Base-by-base conservation (phyloP, 1,284 basidiomycete genomes). In the Cronartium ribicola region DNA sequence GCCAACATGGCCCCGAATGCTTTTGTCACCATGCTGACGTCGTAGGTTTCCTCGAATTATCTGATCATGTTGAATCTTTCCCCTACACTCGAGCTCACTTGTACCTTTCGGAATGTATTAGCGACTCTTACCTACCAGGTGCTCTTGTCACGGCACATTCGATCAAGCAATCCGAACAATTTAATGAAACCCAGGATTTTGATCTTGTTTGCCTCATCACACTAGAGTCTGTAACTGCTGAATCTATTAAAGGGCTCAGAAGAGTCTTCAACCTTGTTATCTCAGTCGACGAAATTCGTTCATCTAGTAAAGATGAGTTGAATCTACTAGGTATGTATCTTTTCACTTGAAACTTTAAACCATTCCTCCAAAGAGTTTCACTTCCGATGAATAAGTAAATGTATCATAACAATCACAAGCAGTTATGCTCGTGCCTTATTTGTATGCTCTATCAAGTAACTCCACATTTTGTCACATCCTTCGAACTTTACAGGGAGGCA, bases 181-280 rank as follows among this genome's bases (percentile, higher is more conserved):
- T 80, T 65, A 81, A 83, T 37, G 87, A 87, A 59, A 79, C 81
- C 44, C 82, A 85, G 64, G 78, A 78, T 22, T 94, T 91, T 79
- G 86, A 94, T 79, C 90, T 90, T n/a, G 88, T 94, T 76, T 96
- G 92, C 82, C 84, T 98, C 62, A 91, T 95, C 77, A 95, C 94
- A 5, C 94, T 95, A 66, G 91, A 94, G 80, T 90, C 91, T 0
- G 88, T 98, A 78, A 88, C 91, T 80, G 90, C 94, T n/a, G 85
- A 87, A 64, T 87, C 91, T 61, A 89, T 95, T 77, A 91, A 89
- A 79, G 85, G 88, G 55, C 85, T 98, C 70, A 86, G 93, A 77
- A 86, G 86, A 78, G 88, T 88, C 2, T 98, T 89, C 80, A 87
- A 96, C 80, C 79, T 89, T 55, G 92, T 98, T 61, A 85, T 98